Conservation (phyloP, 257 asterid genomes). For the Salvia hispanica region DNA sequence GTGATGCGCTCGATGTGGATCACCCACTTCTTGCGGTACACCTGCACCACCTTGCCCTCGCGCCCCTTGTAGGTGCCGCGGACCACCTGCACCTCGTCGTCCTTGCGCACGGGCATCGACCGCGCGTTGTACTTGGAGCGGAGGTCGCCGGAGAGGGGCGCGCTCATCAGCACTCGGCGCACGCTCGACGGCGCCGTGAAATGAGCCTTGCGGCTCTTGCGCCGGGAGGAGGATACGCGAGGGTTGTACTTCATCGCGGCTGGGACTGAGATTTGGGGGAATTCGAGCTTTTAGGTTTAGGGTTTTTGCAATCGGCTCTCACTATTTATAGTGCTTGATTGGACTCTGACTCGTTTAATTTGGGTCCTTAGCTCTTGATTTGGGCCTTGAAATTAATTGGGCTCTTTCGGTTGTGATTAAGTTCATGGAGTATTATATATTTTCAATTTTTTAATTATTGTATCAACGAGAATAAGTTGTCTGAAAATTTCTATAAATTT, state of each 20-base stretch:
- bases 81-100: constrained; percentile 83
- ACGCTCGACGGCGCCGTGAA: constrained; percentile 91
- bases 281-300: constrained; percentile 8
- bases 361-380: too few species aligned
- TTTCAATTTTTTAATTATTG: too few species aligned
- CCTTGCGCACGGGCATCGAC: constrained; percentile 88
- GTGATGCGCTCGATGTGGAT: constrained; percentile 86
- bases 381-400: background rate
- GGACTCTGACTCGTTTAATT: background rate
- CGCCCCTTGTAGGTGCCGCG: constrained; percentile 93
- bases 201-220: constrained; percentile 87
- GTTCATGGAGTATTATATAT: too few species aligned
- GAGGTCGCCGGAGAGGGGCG: constrained; percentile 66
- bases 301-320: constrained; percentile 20
- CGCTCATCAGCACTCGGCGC: constrained; percentile 83
- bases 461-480: too few species aligned
- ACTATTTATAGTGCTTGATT: background rate
- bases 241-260: constrained; percentile 79
- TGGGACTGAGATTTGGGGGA: background rate
- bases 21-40: constrained; percentile 91
- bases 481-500: too few species aligned
- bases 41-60: constrained; percentile 86
- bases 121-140: constrained; percentile 73
- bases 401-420: background rate
- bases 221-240: constrained; percentile 76